Base-by-base conservation (phyloP, 352 stramenopile genomes). In the Vaucheria bursata region DNA sequence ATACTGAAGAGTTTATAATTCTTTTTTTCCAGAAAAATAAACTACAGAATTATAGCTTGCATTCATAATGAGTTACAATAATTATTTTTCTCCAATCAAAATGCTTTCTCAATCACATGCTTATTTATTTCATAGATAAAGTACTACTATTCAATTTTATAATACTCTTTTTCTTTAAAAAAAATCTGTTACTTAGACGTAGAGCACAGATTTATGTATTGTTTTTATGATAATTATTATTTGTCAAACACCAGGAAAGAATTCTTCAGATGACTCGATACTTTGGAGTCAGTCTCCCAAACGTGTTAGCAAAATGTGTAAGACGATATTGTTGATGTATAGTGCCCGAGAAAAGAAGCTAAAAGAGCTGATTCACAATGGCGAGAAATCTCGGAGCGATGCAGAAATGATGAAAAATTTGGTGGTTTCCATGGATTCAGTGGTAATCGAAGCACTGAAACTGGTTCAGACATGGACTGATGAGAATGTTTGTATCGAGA, bases 371-470 rank as follows among this genome's bases (percentile, higher is more conserved):
- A 81, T 29, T 50, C 50, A 49, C 40, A 59, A 6, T 71, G 52
- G 75, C 50, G 75, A 7, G 36, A 66, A 59, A 45, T 65, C 34
- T 33, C 39, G 2, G 68, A n/a, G 68, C 25, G 75, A 81, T 39
- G 67, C 68, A 33, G 33, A 35, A 1, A 50, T 72, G 32, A 71
- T 81, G 40, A 71, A 45, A n/a, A 50, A 81, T 32, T 69, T 71
- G 29, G 50, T 81, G 6, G 64, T 73, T 40, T 38, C 69, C 40
- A 81, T 72, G 0, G 77, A 69, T 3, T 25, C 75, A 4, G 67
- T 81, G 1, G 75, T 78, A 7, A 73, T 78, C 12, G 40, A 77
- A 12, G 75, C 75, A 25, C 75, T 81, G 38, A 29, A 65, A 5
- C 34, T 67, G 67, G 31, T 73, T n/a, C 36, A 73, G 67, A 72